Evolutionary conservation across 805 yeast species (phyloP), one percentile per base, ranked within the genome.

Genomic region (Scheffersomyces coipomensis): DNA sequence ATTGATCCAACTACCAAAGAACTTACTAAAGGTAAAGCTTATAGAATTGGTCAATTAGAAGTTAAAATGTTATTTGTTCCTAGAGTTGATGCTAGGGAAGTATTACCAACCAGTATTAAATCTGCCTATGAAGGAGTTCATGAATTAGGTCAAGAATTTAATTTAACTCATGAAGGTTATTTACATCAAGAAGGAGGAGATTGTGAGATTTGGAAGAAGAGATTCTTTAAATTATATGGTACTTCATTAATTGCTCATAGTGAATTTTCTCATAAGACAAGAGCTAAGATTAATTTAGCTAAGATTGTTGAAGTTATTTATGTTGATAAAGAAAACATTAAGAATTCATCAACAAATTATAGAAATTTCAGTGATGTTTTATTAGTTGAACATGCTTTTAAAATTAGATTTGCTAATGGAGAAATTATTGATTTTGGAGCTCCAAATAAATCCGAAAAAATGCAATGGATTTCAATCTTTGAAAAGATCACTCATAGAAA

Each of bases 131-230:
- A 67, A 31, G 53, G 62, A 19, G 49, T 67, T 29, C 56, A 57
- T 18, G 65, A 66, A 24, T 49, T 69, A 38, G 46, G 42, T 25
- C 42, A 50, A 17, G 72, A 67, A 39, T 35, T 49, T 6, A 34
- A 47, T 8, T 33, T 51, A 15, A 31, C 34, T 2, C 65, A 66
- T 52, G 83, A 85, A 55, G 97, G 97, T 0, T 82, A 68, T 52
- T 65, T 91, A 64, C 79, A 80, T 51, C 98, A 90, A 63, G 88
- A 84, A 53, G 98, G 98, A 15, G 97, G 97, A 8, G 98, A 90
- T 64, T 77, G 93, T 49, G 76, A 73, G 12, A 66, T 72, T 21
- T 79, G 90, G 81, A 78, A 85, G 49, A 77, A 85, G 47, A 73
- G 97, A 41, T 87, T 62, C 63, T 88, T 83, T 66, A 81, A 76